phyloP scores from a whole-genome alignment of 805 yeast genomes.

The Barnettozyma populi region DNA sequence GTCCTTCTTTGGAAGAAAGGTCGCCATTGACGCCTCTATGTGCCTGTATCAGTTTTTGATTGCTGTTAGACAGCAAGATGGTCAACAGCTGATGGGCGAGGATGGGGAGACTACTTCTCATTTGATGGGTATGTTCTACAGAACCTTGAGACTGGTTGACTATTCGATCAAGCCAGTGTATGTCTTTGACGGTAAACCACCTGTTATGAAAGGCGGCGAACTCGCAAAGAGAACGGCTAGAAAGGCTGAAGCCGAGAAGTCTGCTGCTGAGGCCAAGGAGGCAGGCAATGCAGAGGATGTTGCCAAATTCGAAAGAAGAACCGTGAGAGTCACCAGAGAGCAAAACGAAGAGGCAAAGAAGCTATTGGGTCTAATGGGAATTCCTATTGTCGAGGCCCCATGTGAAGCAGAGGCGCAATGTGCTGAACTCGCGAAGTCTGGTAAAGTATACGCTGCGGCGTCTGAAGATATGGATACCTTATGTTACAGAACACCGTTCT shows the following conservation, averaged over 20 bases:
- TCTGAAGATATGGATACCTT: constrained; percentile 98
- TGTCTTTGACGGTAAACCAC: constrained; percentile 98
- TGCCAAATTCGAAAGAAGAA: constrained; percentile 73
- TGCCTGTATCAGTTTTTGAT: constrained; percentile 91
- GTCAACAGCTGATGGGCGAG: constrained; percentile 84
- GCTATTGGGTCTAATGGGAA: constrained; percentile 83
- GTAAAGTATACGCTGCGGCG: constrained; percentile 95
- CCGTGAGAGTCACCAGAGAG: constrained; percentile 81
- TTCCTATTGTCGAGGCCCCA: constrained; percentile 90
- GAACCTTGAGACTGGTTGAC: constrained; percentile 85
- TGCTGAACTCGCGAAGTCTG: constrained; percentile 83
- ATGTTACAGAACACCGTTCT: constrained; percentile 80
- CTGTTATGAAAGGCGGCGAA: constrained; percentile 89
- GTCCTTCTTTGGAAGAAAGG: constrained; percentile 85
- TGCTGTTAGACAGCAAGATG: constrained; percentile 95
- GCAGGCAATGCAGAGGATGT: constrained; percentile 75
- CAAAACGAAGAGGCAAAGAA: constrained; percentile 93
- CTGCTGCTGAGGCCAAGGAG: constrained; percentile 69
- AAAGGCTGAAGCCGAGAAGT: constrained; percentile 77
- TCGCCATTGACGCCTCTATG: constrained; percentile 97
- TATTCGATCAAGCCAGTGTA: constrained; percentile 95
- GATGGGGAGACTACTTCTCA: constrained; percentile 93
- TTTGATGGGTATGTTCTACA: constrained; percentile 91
- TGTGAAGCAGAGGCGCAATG: constrained; percentile 99
- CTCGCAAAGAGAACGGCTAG: constrained; percentile 76